Conservation (phyloP, 768 basidiomycete genomes). For the Macrolepiota dolichaula region DNA sequence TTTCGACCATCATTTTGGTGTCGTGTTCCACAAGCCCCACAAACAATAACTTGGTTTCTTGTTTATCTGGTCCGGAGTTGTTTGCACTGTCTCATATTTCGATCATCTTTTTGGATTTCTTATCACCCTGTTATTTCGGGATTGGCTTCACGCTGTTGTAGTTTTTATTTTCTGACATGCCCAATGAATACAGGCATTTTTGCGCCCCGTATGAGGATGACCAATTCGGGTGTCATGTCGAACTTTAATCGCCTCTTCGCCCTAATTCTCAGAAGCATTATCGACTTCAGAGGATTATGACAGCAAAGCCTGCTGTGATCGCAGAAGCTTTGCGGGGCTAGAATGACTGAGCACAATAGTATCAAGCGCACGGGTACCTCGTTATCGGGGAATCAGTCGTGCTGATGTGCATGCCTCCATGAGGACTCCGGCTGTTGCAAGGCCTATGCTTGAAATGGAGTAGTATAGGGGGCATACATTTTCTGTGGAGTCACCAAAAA, state of each 20-base stretch:
- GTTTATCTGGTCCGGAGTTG: not conserved
- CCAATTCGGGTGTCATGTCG: too few species aligned
- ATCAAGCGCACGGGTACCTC: not conserved
- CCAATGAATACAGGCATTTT: not conserved
- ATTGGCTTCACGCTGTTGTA: not conserved
- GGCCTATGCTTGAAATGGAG: slow-evolving; percentile 70
- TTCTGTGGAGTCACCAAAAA: slow-evolving; percentile 2
- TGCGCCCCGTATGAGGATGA: not conserved
- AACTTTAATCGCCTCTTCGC: not conserved
- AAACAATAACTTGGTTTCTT: not conserved
- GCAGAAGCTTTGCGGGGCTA: not conserved
- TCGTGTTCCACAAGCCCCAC: not conserved
- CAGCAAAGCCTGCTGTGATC: not conserved
- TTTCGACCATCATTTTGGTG: not conserved
- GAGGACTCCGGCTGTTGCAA: slow-evolving; percentile 82
- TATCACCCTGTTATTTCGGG: not conserved
- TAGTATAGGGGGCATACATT: slow-evolving; percentile 87
- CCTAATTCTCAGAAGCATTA: not conserved
- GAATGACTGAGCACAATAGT: slow-evolving; percentile 5
- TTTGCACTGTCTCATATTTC: not conserved
- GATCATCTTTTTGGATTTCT: not conserved
- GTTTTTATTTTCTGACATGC: not conserved
- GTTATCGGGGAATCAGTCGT: slow-evolving; percentile 33
- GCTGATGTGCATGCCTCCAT: slow-evolving; percentile 54
- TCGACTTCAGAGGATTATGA: not conserved